Conservation (phyloP, 768 basidiomycete species). For the Mycena filopes region DNA sequence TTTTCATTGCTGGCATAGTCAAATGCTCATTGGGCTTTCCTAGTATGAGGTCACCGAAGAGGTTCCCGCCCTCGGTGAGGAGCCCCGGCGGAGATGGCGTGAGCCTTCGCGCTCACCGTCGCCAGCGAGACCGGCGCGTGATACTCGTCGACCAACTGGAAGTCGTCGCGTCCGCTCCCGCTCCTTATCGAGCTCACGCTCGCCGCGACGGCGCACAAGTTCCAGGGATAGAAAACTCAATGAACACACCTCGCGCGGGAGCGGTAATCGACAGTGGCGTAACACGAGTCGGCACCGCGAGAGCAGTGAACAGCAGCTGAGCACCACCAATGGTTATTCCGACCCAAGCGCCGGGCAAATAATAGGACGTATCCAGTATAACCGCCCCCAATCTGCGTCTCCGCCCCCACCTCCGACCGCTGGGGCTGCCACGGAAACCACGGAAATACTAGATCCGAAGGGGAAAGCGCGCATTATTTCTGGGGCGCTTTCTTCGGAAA, state of each 20-base stretch:
- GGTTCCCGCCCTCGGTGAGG: conserved; percentile 15
- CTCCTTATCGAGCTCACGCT: conserved; percentile 9
- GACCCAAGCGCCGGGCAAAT: not conserved
- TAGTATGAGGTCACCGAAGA: conserved; percentile 23
- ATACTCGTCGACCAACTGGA: not conserved
- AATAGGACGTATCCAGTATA: not conserved
- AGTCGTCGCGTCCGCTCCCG: conserved; percentile 2
- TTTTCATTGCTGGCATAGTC: not conserved
- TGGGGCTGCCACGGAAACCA: conserved; percentile 7
- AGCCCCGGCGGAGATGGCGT: conserved; percentile 28
- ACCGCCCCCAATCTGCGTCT: not conserved
- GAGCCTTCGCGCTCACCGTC: conserved; percentile 18
- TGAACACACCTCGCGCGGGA: conserved; percentile 22
- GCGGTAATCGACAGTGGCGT: conserved; percentile 9
- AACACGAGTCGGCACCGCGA: conserved; percentile 8
- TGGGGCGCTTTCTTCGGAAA: not conserved
- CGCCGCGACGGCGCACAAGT: not conserved
- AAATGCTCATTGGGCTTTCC: conserved; percentile 10
- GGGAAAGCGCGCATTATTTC: conserved; percentile 13
- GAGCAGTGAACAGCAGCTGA: not conserved
- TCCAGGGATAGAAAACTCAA: conserved; percentile 17
- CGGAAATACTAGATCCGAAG: conserved; percentile 21
- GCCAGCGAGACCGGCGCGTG: conserved; percentile 12
- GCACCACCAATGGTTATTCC: not conserved
- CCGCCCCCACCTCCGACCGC: not conserved